Evolutionary conservation across 176 grass and related monocot genomes (phyloP), one percentile per base, ranked within the genome.

Genomic region (Lolium multiflorum): DNA sequence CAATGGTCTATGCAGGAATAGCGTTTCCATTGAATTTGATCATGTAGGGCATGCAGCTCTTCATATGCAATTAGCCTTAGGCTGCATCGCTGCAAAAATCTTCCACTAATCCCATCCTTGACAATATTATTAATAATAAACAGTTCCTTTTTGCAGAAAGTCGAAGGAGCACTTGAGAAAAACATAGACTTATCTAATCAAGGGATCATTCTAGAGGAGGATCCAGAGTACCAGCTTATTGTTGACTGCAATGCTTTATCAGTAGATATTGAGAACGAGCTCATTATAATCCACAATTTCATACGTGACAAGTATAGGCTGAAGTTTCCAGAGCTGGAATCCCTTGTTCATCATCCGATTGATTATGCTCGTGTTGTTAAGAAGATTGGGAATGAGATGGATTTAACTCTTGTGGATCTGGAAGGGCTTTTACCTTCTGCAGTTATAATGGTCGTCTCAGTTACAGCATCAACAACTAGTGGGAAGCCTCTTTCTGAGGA

Each of bases 221-320:
- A 97, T 85, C 92, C 90, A 37, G 92, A 93, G 43, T 94, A 97
- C 78, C 95, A 97, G 80, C 90, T 97, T 73, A 97, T 95, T 83
- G 95, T 95, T 12, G 89, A 95, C 82, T 95, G 91, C 83, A 98
- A 98, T 85, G 73, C 93, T 43, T 88, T 98, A 62, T 98, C 95
- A 49, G 95, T 95, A 12, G 91, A 98, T 60, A 95, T 93, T 77
- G 95, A 98, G 70, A 95, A 98, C 85, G 95, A 95, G 63, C 95
- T 95, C 76, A 89, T 92, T 72, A 98, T 98, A 89, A 95, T 98
- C 16, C 95, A 98, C 82, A 98, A 98, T 67, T 98, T 95, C 64
- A 95, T 98, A 81, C 89, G 93, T 52, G 95, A 98, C 62, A 95
- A 95, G 64, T 98, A 95, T 82, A 90, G 91, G 18, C 69, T 90